Evolutionary conservation across 2,329 filamentous ascomycete genomes (phyloP), one percentile per base, ranked within the genome.

Genomic region (Paracamarosporium sp.): DNA sequence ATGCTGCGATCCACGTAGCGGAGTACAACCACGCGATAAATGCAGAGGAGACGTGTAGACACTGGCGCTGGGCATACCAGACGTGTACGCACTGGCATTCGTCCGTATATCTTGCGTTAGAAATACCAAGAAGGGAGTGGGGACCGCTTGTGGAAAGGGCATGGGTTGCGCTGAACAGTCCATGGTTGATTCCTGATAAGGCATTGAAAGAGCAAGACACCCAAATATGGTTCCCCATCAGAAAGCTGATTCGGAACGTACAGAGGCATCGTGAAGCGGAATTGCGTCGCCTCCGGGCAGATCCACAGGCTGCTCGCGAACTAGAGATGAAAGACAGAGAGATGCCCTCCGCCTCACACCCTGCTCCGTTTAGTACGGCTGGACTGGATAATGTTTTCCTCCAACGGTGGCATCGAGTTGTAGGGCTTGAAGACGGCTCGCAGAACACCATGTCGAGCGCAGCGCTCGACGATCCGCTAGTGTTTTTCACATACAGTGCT

Each of bases 1-100:
- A 81, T 40, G 77, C 83, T 0, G 82, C 81, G 2, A 81, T 85
- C 17, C 84, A 86, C 60, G 77, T 86, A 0, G 83, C 84, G 40
- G 84, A 86, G 41, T 65, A 58, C 43, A 63, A 66, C 30, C 64
- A 66, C 33, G 52, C 54, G 12, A 53, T 66, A 2, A 66, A 66
- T 35, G 43, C 50, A 12, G 55, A 60, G 24, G 57, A 60, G 38
- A 35, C 50, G 24, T 61, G 50, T 47, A 53, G 60, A 25, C 53
- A 60, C 27, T 66, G 62, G 62, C 64, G 64, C 22, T 66, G 64
- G 64, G 36, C 62, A 2, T 65, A 61, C 36, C 64, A 66, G 36
- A 63, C 58, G n/a, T 62, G 63, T 33, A 65, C 64, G 5, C 62
- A 66, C 38, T 66, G 60, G 60, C 55, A 65, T 50, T 56, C 62